Evolutionary conservation across 371 early-diverging fungal species (phyloP).

Genomic region (Choanephora cucurbitarum): DNA sequence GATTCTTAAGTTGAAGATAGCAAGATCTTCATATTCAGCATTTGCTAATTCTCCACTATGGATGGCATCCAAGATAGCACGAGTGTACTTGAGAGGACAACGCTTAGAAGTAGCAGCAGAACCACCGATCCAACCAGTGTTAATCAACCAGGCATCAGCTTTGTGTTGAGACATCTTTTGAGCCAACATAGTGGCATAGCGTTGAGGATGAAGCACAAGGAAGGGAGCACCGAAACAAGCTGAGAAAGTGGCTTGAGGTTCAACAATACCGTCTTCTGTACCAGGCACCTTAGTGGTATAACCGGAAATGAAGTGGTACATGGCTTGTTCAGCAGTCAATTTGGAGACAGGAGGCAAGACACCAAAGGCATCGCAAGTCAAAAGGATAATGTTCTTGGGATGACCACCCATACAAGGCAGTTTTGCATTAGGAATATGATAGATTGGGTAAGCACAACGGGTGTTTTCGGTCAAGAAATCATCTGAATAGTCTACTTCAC

Average conservation of each 20-base stretch:
- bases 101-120: conserved; percentile 80
- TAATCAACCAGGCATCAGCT: conserved; percentile 95
- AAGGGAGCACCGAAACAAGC: conserved; percentile 97
- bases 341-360: conserved; percentile 95
- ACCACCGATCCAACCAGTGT: conserved; percentile 98
- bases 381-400: conserved; percentile 94
- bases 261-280: conserved; percentile 95
- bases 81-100: conserved; percentile 93
- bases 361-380: conserved; percentile 98
- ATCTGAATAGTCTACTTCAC: conserved; percentile 88
- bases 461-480: conserved; percentile 93
- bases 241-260: conserved; percentile 90
- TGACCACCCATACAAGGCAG: conserved; percentile 92
- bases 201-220: conserved; percentile 95
- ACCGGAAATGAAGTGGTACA: conserved; percentile 97
- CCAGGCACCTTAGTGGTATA: conserved; percentile 95
- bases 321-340: conserved; percentile 88
- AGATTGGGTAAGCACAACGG: conserved; percentile 94
- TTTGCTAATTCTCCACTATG: conserved; percentile 88
- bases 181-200: conserved; percentile 96
- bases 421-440: conserved; percentile 96
- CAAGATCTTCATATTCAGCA: conserved; percentile 79
- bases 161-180: conserved; percentile 89
- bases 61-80: conserved; percentile 96
- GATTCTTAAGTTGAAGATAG: conserved; percentile 85